A percentile compares a stretch with the other conserved stretches of the same genome.
phyloP scores from a whole-genome alignment of 129 eudicot genomes.

The Tanacetum coccineum region DNA sequence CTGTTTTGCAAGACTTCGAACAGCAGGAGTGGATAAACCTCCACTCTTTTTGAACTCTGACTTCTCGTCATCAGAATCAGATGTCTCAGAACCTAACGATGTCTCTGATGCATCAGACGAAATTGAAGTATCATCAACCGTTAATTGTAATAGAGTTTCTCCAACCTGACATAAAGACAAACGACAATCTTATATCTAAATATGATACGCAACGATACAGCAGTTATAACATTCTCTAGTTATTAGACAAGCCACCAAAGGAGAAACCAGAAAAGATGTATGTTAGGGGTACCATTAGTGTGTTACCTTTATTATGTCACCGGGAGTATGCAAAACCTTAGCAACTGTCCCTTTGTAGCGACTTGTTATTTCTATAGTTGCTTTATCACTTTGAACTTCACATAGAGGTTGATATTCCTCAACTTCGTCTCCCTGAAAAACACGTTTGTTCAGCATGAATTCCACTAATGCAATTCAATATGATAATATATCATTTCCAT shows the following conservation, averaged over 20 bases:
- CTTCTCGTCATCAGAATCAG: constrained; percentile 28
- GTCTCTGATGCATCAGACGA: constrained; percentile 20
- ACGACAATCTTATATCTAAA: too few relatives aligned
- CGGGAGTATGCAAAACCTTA: constrained; percentile 66
- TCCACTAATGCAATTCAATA: constrained; percentile 1
- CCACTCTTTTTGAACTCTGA: constrained; percentile 31
- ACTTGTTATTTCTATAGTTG: constrained; percentile 96
- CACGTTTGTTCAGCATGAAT: not conserved
- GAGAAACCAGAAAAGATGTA: not conserved
- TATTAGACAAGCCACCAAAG: not conserved
- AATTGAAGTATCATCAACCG: constrained; percentile 42
- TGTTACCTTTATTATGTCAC: constrained; percentile 82
- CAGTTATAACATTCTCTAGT: too few relatives aligned
- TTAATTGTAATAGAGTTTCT: constrained; percentile 74
- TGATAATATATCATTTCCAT: not conserved
- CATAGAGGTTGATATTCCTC: constrained; percentile 97
- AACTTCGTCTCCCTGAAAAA: constrained; percentile 76
- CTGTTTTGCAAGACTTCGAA: constrained; percentile 74
- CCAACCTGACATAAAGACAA: constrained; percentile 57
- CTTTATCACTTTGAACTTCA: constrained; percentile 99
- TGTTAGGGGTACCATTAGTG: not conserved
- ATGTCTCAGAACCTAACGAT: constrained; percentile 16
- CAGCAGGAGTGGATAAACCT: constrained; percentile 80
- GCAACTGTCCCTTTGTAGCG: constrained; percentile 82
- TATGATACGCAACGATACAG: too few relatives aligned